Base-by-base conservation (phyloP, 768 basidiomycete genomes). In the Hebeloma cylindrosporum region DNA sequence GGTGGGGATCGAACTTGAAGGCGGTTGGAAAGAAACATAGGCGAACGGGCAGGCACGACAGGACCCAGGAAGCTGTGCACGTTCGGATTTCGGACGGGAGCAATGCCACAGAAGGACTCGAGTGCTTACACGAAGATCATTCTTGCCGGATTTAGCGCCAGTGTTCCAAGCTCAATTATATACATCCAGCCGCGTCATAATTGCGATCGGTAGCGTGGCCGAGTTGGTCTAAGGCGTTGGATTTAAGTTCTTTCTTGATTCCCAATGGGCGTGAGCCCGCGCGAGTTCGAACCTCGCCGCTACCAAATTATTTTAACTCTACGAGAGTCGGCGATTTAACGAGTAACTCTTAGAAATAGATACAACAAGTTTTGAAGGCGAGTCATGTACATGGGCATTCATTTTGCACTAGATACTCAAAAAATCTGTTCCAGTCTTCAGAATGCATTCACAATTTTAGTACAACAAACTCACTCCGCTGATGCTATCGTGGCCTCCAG, bases 201-300 rank as follows among this genome's bases (percentile, higher is more conserved):
- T n/a, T 26, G 22, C 39, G 43, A 47, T 50, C 38, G 73, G 72
- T 73, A 80, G 79, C 77, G 80, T 87, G 85, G 82, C 84, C 84
- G 85, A 87, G 85, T 84, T 73, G 85, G 83, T 85, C 83, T 85
- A 87, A 86, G 85, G 85, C 82, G 85, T 86, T 84, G 83, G 85
- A 84, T 85, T 87, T 87, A 88, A 86, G 85, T 60, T 58, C 36
- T 33, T 52, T 59, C 66, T 71, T 83, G 83, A 79, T 76, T 86
- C 83, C 84, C 82, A 84, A 85, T 85, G 83, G 82, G 80, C 75
- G 81, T 28, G 74, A 79, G 75, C 73, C 83, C 84, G 83, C 85
- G 85, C 82, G 85, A 86, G 85, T 88, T 87, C 84, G 85, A 87
- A 84, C 82, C 85, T 86, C 85, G 83, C 85, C 79, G 81, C 80